Base-by-base conservation (phyloP, 2,329 filamentous ascomycete species). In the Cladosporium sphaerospermum region DNA sequence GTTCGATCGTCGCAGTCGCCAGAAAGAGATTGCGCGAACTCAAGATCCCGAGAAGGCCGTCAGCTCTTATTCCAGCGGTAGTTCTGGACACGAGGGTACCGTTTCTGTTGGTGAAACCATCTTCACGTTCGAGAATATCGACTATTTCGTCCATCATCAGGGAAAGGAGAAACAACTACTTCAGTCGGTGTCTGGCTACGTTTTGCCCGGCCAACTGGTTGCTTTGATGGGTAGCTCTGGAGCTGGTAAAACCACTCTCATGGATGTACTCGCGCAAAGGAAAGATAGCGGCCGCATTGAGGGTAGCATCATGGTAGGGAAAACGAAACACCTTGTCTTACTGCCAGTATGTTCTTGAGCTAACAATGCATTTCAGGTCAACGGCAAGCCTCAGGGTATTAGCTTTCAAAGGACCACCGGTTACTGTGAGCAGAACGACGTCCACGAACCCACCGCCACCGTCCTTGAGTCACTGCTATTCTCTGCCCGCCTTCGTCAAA, bases 171-270 rank as follows among this genome's bases (percentile, higher is more conserved):
- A 73, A 14, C 67, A 65, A 5, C 67, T 86, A 4, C 68, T 86
- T 10, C 75, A 82, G 54, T 74, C 84, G 53, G 79, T 86, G 4
- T 77, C 81, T 59, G 90, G 84, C 2, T 92, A 85, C 60, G 86
- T 90, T 45, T 82, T 85, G 57, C 88, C 88, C 1, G 88, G 88
- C 32, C 81, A 85, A 61, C 76, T 92, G 10, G 91, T 86, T 2
- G 87, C 88, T 2, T 74, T 93, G 1, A 90, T 93, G 86, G 88
- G 88, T 36, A 84, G 85, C 6, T 89, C 86, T 3, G 87, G 87
- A 37, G 71, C 72, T 28, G 69, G 69, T 16, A 72, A 72, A 56
- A 71, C 69, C 1, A 72, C 69, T 6, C 58, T 71, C 1, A 62
- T 72, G 14, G 67, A 71, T 56, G 63, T 66, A 9, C 58, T 72